Conservation (phyloP, 345 rosid species). For the Sisymbrium altissimum region DNA sequence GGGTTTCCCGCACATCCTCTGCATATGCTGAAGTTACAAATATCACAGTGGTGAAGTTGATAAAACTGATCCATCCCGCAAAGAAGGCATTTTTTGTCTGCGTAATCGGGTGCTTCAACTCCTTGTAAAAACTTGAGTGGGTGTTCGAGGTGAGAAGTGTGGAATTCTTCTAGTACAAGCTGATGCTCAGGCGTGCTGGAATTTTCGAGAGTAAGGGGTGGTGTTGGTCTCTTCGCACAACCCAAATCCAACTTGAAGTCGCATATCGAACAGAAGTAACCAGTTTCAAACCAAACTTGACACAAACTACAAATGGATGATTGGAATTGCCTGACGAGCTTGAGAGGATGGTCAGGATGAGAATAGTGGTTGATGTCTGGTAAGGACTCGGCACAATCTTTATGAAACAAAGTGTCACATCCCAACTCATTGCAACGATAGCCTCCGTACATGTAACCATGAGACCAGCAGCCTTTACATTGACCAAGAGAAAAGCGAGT, state of each 20-base stretch:
- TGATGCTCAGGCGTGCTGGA: neutral
- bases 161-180: no score
- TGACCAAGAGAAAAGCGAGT: neutral
- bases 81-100: no score
- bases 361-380: neutral
- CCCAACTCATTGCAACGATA: constrained; percentile 1
- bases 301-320: neutral
- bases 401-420: neutral
- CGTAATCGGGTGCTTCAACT: no score
- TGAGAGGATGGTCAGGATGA: constrained; percentile 7
- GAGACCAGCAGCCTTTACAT: neutral
- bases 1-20: no score
- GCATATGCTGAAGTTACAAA: no score
- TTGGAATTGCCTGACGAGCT: neutral
- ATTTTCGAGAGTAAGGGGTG: neutral
- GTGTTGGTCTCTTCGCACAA: neutral
- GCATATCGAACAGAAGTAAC: neutral
- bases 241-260: neutral
- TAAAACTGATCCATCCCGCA: no score
- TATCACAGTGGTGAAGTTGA: no score
- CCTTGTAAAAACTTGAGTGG: no score
- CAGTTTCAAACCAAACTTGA: neutral
- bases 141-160: no score
- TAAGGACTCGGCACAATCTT: neutral
- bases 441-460: neutral